Conservation (phyloP, 2,329 filamentous ascomycete genomes). For the Phialophora expanda region DNA sequence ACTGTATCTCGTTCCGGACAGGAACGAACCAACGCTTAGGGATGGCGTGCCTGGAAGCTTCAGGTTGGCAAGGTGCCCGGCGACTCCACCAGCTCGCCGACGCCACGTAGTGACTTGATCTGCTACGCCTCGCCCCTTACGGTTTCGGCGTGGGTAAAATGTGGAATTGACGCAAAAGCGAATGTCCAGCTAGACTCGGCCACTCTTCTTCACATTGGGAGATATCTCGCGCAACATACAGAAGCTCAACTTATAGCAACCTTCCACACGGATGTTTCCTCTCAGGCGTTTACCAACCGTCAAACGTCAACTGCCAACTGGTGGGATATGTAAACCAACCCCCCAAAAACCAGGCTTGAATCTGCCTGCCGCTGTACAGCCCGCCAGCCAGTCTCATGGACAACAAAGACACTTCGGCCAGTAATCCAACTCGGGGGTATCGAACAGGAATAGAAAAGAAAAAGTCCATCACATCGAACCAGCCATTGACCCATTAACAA, state of each 20-base stretch:
- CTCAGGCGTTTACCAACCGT: neutral
- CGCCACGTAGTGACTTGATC: neutral
- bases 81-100: neutral
- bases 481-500: neutral
- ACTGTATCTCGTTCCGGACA: neutral
- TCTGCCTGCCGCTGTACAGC: conserved; percentile 4
- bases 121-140: neutral
- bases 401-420: conserved; percentile 2
- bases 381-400: conserved; percentile 5
- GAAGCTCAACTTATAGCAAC: neutral
- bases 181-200: neutral
- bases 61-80: neutral
- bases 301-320: neutral
- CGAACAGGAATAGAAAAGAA: conserved; percentile 11
- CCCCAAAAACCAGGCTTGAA: neutral
- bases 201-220: neutral
- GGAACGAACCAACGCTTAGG: neutral
- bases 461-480: conserved; percentile 4
- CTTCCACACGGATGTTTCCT: neutral
- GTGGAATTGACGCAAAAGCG: neutral
- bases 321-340: neutral
- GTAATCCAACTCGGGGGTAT: conserved; percentile 16
- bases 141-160: neutral
- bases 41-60: neutral
- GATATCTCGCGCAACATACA: neutral